A percentile compares a stretch with the other conserved stretches of the same genome.
Evolutionary conservation across 305 asterid species (phyloP).

Genomic region (Solanum hybrid): DNA sequence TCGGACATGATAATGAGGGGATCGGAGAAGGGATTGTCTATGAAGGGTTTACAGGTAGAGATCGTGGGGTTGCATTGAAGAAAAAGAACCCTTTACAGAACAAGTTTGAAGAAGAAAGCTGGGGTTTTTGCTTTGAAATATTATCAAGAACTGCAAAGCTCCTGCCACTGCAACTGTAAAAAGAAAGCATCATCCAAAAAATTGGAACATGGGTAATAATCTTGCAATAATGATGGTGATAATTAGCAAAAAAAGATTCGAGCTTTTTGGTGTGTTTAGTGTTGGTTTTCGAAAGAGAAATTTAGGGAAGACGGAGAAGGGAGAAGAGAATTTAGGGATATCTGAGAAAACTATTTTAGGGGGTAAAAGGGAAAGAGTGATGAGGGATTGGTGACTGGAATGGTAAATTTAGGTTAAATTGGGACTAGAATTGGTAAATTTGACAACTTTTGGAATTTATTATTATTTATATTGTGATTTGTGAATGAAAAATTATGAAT

Average conservation of each 20-base stretch:
- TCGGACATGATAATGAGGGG: slow-evolving; percentile 32
- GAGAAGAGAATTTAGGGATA: neutral
- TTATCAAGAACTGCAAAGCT: neutral
- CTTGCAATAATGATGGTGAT: neutral
- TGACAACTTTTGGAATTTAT: neutral
- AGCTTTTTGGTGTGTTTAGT: slow-evolving; percentile 1
- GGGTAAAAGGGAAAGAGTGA: neutral
- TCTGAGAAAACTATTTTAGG: neutral
- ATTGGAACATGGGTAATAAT: neutral
- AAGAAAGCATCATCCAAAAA: neutral
- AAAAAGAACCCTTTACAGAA: neutral
- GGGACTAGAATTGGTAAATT: neutral
- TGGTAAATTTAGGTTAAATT: neutral
- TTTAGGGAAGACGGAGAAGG: slow-evolving; percentile 3
- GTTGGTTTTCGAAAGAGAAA: neutral
- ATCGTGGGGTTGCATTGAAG: slow-evolving; percentile 80
- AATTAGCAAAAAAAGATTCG: neutral
- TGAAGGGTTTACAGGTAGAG: slow-evolving; percentile 46
- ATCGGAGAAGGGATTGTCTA: slow-evolving; percentile 47
- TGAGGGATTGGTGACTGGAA: neutral
- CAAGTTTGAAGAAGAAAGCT: neutral
- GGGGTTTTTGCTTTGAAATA: slow-evolving; percentile 9
- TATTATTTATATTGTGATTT: neutral
- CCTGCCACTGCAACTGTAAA: neutral
- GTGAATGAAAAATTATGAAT: neutral